Conservation (phyloP, 768 basidiomycete genomes). For the Leccinum variicolor region DNA sequence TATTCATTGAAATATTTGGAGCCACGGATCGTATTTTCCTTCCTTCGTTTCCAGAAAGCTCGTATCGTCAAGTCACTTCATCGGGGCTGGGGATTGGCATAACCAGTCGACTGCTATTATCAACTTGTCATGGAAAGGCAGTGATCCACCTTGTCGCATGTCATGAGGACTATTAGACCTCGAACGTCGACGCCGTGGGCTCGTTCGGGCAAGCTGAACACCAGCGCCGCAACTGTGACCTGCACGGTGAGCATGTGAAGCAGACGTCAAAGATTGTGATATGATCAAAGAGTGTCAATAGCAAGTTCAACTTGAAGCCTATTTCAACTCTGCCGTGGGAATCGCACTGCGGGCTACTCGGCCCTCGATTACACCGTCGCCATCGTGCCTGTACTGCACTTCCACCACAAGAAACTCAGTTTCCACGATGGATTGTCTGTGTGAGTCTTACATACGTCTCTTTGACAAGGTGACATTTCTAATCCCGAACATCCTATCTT, state of each 20-base stretch:
- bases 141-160: no score
- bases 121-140: not conserved
- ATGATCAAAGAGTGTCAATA: no score
- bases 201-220: not conserved
- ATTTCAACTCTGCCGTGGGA: no score
- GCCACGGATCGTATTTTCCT: not conserved
- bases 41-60: no score
- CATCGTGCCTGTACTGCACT: not conserved
- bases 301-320: no score
- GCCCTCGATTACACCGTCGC: not conserved
- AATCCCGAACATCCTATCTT: slow-evolving; percentile 1
- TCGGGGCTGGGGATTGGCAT: not conserved
- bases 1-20: not conserved
- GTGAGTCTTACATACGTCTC: slow-evolving; percentile 5
- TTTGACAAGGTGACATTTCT: not conserved
- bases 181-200: not conserved
- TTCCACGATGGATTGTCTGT: slow-evolving; percentile 5
- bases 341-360: no score
- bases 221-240: no score
- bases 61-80: not conserved
- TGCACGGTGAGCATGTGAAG: no score
- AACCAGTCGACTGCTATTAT: not conserved
- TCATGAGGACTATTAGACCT: not conserved
- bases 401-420: not conserved
- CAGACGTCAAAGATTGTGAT: no score